These are phyloP conservation scores for Spatholobus suberectus DNA, from an alignment of 306 rosid species.

Conservation along the genomic window DNA sequence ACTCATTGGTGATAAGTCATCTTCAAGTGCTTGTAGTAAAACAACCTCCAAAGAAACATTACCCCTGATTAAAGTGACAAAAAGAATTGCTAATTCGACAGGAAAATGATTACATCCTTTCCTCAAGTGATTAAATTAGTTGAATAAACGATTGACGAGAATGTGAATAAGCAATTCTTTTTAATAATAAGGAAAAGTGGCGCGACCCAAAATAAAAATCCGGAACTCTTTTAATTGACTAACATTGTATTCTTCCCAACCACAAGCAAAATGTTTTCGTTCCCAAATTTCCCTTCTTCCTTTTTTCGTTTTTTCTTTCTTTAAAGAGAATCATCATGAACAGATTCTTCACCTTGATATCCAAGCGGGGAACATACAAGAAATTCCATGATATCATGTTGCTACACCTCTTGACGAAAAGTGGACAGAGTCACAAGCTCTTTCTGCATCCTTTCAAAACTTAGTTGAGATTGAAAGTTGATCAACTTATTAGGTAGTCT, in stretches of 20 bases:
- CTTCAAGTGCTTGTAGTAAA: not conserved
- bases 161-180: not conserved
- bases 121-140: not conserved
- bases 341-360: constrained; percentile 31
- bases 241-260: constrained; percentile 6
- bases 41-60: not conserved
- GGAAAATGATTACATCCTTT: not conserved
- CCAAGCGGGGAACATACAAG: constrained; percentile 20
- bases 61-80: not conserved
- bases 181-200: not conserved
- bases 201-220: not conserved
- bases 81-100: not conserved
- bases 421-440: constrained; percentile 60
- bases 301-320: not conserved
- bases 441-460: constrained; percentile 43
- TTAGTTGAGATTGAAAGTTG: constrained; percentile 37
- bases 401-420: constrained; percentile 18
- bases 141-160: not conserved
- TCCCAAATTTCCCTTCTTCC: not conserved
- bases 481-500: constrained; percentile 48
- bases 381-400: constrained; percentile 33
- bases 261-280: constrained; percentile 7
- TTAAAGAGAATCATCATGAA: constrained; percentile 30
- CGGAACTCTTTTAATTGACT: constrained; percentile 13
- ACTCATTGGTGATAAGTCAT: not conserved